Percentiles rank a stretch among this genome's conserved stretches.
phyloP scores from a whole-genome alignment of 2,329 filamentous ascomycete species.

The Aureobasidium vineae region DNA sequence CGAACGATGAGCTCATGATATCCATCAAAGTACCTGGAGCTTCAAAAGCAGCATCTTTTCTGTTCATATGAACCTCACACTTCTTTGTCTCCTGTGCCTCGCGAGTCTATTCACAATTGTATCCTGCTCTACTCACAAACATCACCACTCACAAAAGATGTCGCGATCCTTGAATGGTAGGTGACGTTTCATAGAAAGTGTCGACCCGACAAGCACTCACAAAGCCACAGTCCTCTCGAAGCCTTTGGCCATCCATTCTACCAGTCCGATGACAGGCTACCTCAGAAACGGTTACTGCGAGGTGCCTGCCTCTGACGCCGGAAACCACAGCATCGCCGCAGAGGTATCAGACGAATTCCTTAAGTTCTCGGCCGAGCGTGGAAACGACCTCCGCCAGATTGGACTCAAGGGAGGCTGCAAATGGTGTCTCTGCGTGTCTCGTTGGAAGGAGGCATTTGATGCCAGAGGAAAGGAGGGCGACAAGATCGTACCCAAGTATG shows the following conservation, averaged over 20 bases:
- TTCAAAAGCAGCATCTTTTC: neutral
- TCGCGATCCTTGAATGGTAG: conserved; percentile 40
- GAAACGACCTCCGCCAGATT: conserved; percentile 57
- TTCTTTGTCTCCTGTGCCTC: conserved; percentile 4
- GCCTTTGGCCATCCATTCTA: conserved; percentile 58
- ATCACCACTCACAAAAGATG: conserved; percentile 33
- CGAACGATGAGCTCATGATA: conserved; percentile 18
- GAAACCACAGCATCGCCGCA: conserved; percentile 61
- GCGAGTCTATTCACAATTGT: neutral
- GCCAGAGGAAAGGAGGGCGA: conserved; percentile 51
- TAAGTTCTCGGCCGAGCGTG: conserved; percentile 57
- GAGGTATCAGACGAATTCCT: conserved; percentile 61
- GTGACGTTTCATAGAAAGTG: neutral
- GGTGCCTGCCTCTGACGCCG: conserved; percentile 53
- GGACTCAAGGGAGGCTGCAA: conserved; percentile 59
- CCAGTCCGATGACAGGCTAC: conserved; percentile 60
- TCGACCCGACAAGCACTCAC: neutral
- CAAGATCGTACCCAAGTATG: conserved; percentile 46
- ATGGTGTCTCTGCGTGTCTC: conserved; percentile 61
- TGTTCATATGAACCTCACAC: conserved; percentile 1
- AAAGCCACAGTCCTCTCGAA: conserved; percentile 53
- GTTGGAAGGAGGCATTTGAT: conserved; percentile 57
- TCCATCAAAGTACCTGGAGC: conserved; percentile 14
- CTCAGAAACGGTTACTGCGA: conserved; percentile 62
- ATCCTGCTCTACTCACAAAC: conserved; percentile 20